Base-by-base conservation (phyloP, 1,139 yeast species). In the Candida neerlandica region DNA sequence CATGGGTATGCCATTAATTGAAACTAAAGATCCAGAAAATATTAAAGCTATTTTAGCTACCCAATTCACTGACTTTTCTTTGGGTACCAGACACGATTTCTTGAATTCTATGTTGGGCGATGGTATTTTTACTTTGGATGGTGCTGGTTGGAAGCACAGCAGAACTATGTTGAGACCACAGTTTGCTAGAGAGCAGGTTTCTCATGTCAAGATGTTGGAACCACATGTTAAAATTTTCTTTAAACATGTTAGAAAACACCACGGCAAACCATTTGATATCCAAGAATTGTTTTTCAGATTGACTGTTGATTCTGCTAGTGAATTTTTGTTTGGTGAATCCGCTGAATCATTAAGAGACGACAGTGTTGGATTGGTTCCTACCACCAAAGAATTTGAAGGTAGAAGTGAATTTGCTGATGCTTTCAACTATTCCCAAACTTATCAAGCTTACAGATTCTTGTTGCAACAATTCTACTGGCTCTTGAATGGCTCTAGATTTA, bases 241-340 rank as follows among this genome's bases (percentile, higher is more conserved):
- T 23, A 60, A 63, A 38, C 70, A 66, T 42, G 56, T 78, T 45
- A 53, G 57, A 30, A 53, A 56, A 18, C 45, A 55, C 41, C 50
- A 60, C 1, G 71, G 69, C 9, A 47, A 55, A 23, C 51, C 57
- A 5, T 58, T 75, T 51, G 71, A 75, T 52, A 53, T 75, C 29
- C 78, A 74, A 54, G 71, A 70, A 41, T 62, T 70, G 42, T 71
- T 74, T 52, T 73, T 65, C 64, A 64, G 65, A 52, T 66, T 81
- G 48, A 82, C 86, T 11, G 70, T 82, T 53, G 86, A 82, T 60
- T 75, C 83, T 23, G 79, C 85, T 7, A 77, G 85, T 21, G 85
- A 82, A 61, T 80, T 81, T 57, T 68, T 82, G 56, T 81, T 82
- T 64, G 86, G 86, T 9, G 81, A 76, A 56, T 73, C 81, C 10